Percentiles rank a stretch among this genome's conserved stretches.
phyloP scores from a whole-genome alignment of 441 rosid genomes.

The Pelargonium exstipulatum region DNA sequence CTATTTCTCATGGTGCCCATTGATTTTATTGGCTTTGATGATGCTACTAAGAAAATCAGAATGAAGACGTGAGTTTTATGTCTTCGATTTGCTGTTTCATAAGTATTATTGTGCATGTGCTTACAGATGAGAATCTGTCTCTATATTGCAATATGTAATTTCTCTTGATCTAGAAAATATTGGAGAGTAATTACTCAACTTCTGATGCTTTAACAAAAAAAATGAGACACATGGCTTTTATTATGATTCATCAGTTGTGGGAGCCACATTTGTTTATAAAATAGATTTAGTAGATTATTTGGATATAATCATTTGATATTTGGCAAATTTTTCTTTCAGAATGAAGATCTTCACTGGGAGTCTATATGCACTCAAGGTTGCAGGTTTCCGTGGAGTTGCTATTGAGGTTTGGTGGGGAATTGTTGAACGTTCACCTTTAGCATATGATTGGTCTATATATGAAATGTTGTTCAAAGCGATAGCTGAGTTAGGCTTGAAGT shows the following conservation, averaged over 20 bases:
- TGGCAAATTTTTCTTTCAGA: slow-evolving; percentile 39
- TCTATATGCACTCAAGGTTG: slow-evolving; percentile 59
- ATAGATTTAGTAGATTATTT: background rate
- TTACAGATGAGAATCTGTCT: background rate
- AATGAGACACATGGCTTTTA: background rate
- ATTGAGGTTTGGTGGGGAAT: slow-evolving; percentile 74
- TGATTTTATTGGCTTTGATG: slow-evolving; percentile 45
- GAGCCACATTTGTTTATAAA: background rate
- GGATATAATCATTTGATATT: slow-evolving; percentile 15
- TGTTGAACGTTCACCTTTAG: slow-evolving; percentile 53
- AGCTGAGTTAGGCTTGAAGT: slow-evolving; percentile 48
- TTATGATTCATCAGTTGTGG: background rate
- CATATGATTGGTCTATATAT: slow-evolving; percentile 53
- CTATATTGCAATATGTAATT: background rate
- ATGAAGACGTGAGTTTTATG: slow-evolving; percentile 41
- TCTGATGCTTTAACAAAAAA: background rate
- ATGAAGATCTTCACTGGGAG: slow-evolving; percentile 54
- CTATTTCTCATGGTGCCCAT: slow-evolving; percentile 54
- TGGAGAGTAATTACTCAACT: background rate
- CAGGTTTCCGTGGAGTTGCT: slow-evolving; percentile 61
- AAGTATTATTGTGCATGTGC: background rate
- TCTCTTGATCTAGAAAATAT: background rate
- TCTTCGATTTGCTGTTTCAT: background rate
- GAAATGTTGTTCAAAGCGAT: slow-evolving; percentile 51
- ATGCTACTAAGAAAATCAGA: slow-evolving; percentile 39